phyloP scores from a whole-genome alignment of 495 filamentous ascomycete genomes.

The Hypomontagnella monticulosa region DNA sequence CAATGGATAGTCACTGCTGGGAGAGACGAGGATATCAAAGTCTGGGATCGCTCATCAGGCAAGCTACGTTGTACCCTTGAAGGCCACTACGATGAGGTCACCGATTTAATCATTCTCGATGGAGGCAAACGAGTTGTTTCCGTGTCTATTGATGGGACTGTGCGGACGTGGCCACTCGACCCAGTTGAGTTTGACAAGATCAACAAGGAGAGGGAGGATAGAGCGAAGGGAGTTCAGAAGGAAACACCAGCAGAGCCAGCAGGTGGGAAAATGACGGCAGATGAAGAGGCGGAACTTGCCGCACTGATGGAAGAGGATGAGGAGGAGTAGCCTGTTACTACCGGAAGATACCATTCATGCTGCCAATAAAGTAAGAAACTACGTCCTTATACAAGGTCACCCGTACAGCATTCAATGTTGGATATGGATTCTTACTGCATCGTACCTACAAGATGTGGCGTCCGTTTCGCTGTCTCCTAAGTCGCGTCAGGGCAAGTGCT shows the following conservation, averaged over 20 bases:
- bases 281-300: constrained; percentile 87
- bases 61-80: constrained; percentile 78
- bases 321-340: constrained; percentile 56
- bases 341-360: no score
- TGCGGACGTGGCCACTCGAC: constrained; percentile 81
- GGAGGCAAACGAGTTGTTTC: constrained; percentile 70
- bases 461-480: no score
- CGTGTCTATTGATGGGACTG: constrained; percentile 86
- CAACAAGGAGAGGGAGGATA: constrained; percentile 63
- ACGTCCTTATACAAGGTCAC: no score
- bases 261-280: constrained; percentile 69
- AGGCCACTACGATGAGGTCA: constrained; percentile 94
- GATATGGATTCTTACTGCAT: no score
- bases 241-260: constrained; percentile 52
- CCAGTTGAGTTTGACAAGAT: constrained; percentile 67
- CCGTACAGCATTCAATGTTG: no score
- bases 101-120: constrained; percentile 73
- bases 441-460: no score
- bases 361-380: no score
- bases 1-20: constrained; percentile 92
- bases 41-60: constrained; percentile 82
- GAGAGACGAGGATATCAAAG: constrained; percentile 87
- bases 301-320: constrained; percentile 86
- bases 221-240: constrained; percentile 58
- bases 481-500: no score